These are phyloP conservation scores for Cryptococcus sp. DNA, from an alignment of 1,284 basidiomycete genomes.

Conservation along the genomic window DNA sequence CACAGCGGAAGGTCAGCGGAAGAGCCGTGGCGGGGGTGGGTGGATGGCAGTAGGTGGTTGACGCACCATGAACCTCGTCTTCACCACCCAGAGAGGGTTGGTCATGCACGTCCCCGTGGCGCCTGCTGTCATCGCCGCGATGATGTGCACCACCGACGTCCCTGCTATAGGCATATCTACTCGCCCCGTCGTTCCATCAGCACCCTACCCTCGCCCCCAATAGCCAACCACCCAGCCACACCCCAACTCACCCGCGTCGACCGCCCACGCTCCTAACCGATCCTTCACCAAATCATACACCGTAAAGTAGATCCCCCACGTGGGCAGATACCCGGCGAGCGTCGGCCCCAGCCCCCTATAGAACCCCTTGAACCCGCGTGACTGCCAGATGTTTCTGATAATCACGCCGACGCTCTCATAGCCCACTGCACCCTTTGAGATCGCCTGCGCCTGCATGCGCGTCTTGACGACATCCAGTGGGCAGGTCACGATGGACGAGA, in stretches of 20 bases:
- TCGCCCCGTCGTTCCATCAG: neutral
- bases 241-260: conserved; percentile 26
- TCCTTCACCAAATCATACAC: conserved; percentile 92
- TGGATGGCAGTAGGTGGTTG: no score
- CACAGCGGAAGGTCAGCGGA: neutral
- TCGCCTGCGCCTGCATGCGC: conserved; percentile 84
- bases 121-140: conserved; percentile 89
- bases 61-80: conserved; percentile 93
- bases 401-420: conserved; percentile 79
- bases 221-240: neutral
- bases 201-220: no score
- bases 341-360: conserved; percentile 95
- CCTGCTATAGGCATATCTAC: conserved; percentile 25
- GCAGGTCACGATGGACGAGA: conserved; percentile 91
- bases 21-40: no score
- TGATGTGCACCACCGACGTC: conserved; percentile 61
- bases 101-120: conserved; percentile 85
- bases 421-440: conserved; percentile 60
- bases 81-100: conserved; percentile 94
- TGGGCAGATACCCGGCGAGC: conserved; percentile 88
- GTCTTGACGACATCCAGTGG: conserved; percentile 98
- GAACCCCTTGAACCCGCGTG: conserved; percentile 77
- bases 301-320: conserved; percentile 98
- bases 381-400: conserved; percentile 64
- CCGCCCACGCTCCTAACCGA: conserved; percentile 60